Conservation (phyloP, 2,329 filamentous ascomycete genomes). For the Botrytis porri region DNA sequence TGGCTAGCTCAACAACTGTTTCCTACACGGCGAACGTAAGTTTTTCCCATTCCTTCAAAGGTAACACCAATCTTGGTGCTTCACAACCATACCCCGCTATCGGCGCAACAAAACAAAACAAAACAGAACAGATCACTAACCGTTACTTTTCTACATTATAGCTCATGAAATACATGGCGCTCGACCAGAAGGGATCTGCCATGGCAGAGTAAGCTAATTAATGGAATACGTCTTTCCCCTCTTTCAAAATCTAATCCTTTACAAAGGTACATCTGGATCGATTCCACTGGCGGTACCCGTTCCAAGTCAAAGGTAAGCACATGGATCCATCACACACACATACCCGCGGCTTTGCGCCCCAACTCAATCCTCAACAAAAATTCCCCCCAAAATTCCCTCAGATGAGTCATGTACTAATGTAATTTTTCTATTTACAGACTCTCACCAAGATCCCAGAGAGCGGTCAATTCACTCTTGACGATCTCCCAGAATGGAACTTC, state of each 20-base stretch:
- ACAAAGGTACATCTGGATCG: constrained; percentile 81
- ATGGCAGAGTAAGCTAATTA: constrained; percentile 89
- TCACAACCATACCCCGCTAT: constrained; percentile 20
- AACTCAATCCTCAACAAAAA: background rate
- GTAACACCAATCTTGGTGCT: constrained; percentile 18
- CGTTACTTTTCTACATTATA: constrained; percentile 42
- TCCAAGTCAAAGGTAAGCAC: constrained; percentile 91
- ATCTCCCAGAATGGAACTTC: constrained; percentile 78
- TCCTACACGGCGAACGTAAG: constrained; percentile 44
- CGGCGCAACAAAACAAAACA: constrained; percentile 1
- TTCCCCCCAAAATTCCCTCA: constrained; percentile 22
- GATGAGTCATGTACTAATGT: constrained; percentile 8
- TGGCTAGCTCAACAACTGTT: constrained; percentile 36
- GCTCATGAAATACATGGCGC: constrained; percentile 88
- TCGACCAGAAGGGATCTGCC: constrained; percentile 83
- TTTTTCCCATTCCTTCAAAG: constrained; percentile 19
- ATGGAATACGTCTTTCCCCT: constrained; percentile 43
- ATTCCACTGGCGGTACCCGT: constrained; percentile 75
- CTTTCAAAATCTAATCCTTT: constrained; percentile 19
- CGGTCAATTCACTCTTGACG: constrained; percentile 47
- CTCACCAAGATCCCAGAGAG: constrained; percentile 54
- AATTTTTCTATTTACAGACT: constrained; percentile 48
- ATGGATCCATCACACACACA: background rate
- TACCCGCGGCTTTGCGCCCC: constrained; percentile 3
- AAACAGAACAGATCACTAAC: background rate